phyloP scores from a whole-genome alignment of 371 early-diverging fungal species.

The Apophysomyces elegans region DNA sequence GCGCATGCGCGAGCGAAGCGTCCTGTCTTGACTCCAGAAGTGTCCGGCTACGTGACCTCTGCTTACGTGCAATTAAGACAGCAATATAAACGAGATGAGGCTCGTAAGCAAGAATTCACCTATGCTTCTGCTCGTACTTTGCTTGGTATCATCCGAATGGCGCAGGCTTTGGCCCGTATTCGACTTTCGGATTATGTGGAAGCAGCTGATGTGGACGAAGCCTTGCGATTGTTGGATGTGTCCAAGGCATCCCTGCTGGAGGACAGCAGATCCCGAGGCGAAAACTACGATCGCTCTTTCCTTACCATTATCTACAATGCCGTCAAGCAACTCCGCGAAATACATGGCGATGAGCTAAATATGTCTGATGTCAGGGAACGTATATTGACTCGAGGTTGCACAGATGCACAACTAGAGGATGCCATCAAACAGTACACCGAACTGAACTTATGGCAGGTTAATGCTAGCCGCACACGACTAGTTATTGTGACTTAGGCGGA shows the following conservation, averaged over 20 bases:
- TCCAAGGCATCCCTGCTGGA: constrained; percentile 70
- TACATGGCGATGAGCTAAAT: constrained; percentile 30
- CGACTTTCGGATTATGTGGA: constrained; percentile 82
- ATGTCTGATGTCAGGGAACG: constrained; percentile 67
- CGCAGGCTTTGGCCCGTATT: constrained; percentile 90
- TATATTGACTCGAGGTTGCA: constrained; percentile 77
- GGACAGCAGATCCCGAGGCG: constrained; percentile 33
- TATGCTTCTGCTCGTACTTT: constrained; percentile 84
- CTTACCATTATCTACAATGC: constrained; percentile 68
- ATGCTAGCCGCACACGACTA: constrained; percentile 65
- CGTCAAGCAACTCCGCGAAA: constrained; percentile 44
- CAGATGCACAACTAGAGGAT: constrained; percentile 72
- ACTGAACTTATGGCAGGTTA: constrained; percentile 78
- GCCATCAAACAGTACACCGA: constrained; percentile 74
- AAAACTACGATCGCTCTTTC: constrained; percentile 42
- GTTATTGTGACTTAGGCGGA: constrained; percentile 45
- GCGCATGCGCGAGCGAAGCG: constrained; percentile 77
- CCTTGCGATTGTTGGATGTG: constrained; percentile 90
- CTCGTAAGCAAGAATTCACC: constrained; percentile 60
- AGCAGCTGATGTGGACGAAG: constrained; percentile 93
- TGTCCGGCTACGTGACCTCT: constrained; percentile 87
- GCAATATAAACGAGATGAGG: constrained; percentile 72
- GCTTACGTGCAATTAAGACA: constrained; percentile 86
- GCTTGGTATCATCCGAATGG: constrained; percentile 90
- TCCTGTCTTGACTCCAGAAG: constrained; percentile 75